A percentile compares a stretch with the other conserved stretches of the same genome.
phyloP scores from a whole-genome alignment of 2,329 filamentous ascomycete genomes.

The Ceratocystis cubensis region DNA sequence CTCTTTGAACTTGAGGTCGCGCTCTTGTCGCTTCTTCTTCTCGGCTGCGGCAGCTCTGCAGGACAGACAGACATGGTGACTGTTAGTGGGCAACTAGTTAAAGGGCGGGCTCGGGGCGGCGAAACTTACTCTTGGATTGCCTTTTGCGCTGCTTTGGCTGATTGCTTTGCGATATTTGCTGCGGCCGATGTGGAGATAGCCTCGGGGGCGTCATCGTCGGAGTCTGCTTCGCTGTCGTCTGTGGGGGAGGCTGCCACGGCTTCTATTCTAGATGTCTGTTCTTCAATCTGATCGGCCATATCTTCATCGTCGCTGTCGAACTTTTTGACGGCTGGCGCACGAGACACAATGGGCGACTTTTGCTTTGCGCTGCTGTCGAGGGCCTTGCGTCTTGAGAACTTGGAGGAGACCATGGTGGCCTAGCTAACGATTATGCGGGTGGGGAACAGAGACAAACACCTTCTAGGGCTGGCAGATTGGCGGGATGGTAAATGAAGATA shows the following conservation, averaged over 20 bases:
- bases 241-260: not conserved
- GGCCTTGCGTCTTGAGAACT: constrained; percentile 21
- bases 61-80: not conserved
- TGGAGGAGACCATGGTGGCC: constrained; percentile 12
- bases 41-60: constrained; percentile 38
- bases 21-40: constrained; percentile 45
- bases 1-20: constrained; percentile 41
- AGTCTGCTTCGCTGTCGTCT: constrained; percentile 26
- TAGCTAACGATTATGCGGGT: not conserved
- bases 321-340: constrained; percentile 12
- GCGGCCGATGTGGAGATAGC: constrained; percentile 43
- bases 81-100: constrained; percentile 17
- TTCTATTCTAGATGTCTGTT: not conserved
- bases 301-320: constrained; percentile 20
- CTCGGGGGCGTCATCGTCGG: constrained; percentile 46
- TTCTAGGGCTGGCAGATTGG: not conserved
- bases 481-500: too few relatives aligned
- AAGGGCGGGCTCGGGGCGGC: not conserved
- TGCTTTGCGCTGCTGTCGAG: not conserved
- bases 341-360: not conserved
- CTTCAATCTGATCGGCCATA: not conserved
- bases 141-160: constrained; percentile 36
- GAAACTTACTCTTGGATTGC: constrained; percentile 39
- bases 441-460: not conserved
- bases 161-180: constrained; percentile 36